A percentile compares a stretch with the other conserved stretches of the same genome.
These are phyloP conservation scores for Centella asiatica DNA, from an alignment of 129 eudicot genomes.

Conservation along the genomic window DNA sequence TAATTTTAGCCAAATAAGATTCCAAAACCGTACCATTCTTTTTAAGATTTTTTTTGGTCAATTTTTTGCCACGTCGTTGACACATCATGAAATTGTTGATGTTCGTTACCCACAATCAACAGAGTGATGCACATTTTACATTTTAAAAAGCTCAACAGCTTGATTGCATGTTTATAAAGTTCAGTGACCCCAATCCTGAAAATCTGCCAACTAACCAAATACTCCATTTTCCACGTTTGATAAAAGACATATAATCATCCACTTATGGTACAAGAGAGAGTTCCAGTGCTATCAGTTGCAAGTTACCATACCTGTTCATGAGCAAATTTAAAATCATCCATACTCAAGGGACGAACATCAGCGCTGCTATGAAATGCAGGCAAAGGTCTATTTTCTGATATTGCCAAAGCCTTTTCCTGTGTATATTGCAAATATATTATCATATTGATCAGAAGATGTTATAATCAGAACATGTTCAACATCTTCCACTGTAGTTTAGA, in stretches of 20 bases:
- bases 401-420: conserved; percentile 80
- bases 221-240: no score
- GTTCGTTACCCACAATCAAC: no score
- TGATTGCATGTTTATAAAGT: no score
- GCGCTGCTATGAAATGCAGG: conserved; percentile 69
- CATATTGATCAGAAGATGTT: not conserved
- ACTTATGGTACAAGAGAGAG: not conserved
- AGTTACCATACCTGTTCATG: conserved; percentile 71
- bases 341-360: conserved; percentile 67
- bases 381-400: conserved; percentile 50
- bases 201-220: no score
- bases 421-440: conserved; percentile 8
- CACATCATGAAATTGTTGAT: no score
- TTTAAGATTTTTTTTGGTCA: no score
- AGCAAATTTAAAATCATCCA: conserved; percentile 78
- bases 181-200: no score
- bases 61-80: no score
- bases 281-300: not conserved
- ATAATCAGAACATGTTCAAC: not conserved
- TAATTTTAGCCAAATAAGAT: no score
- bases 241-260: not conserved
- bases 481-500: not conserved
- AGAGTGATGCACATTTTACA: no score
- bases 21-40: no score
- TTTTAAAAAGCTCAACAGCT: no score